Evolutionary conservation across 371 early-diverging fungal genomes (phyloP).

Genomic region (Syncephalis plumigaleata): DNA sequence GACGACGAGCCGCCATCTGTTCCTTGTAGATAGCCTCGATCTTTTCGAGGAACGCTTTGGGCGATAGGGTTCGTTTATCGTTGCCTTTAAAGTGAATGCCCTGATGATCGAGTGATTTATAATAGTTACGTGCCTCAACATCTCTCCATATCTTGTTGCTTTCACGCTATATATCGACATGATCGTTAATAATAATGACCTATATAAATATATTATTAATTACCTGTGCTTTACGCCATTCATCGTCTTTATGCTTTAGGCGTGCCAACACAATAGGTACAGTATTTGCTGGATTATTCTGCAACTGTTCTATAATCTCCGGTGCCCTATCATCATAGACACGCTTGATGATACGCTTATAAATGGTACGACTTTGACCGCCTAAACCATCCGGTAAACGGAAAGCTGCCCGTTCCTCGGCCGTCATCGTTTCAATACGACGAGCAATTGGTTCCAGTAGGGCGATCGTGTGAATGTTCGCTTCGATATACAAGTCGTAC

Average conservation of each 20-base stretch:
- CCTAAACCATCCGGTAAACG: constrained; percentile 60
- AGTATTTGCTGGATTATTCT: constrained; percentile 80
- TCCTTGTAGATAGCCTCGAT: constrained; percentile 60
- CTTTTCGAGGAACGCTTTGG: constrained; percentile 63
- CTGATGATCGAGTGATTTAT: constrained; percentile 92
- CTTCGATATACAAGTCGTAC: constrained; percentile 92
- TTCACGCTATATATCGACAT: constrained; percentile 23
- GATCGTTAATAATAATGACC: constrained; percentile 15
- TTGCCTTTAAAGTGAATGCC: constrained; percentile 71
- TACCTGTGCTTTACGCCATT: constrained; percentile 59
- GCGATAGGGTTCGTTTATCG: constrained; percentile 69
- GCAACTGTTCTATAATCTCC: constrained; percentile 85
- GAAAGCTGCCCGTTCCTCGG: constrained; percentile 59
- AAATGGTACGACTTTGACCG: constrained; percentile 68
- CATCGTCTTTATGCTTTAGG: constrained; percentile 94
- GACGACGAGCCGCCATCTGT: constrained; percentile 15
- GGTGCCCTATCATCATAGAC: constrained; percentile 80
- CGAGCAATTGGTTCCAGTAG: constrained; percentile 76
- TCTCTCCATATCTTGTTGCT: constrained; percentile 96
- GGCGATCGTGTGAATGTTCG: constrained; percentile 79
- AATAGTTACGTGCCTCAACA: constrained; percentile 83
- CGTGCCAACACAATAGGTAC: constrained; percentile 94
- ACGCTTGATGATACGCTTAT: constrained; percentile 79
- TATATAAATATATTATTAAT: not conserved
- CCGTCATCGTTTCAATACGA: constrained; percentile 51